phyloP scores from a whole-genome alignment of 2,329 filamentous ascomycete species.

The Huntiella abstrusa region DNA sequence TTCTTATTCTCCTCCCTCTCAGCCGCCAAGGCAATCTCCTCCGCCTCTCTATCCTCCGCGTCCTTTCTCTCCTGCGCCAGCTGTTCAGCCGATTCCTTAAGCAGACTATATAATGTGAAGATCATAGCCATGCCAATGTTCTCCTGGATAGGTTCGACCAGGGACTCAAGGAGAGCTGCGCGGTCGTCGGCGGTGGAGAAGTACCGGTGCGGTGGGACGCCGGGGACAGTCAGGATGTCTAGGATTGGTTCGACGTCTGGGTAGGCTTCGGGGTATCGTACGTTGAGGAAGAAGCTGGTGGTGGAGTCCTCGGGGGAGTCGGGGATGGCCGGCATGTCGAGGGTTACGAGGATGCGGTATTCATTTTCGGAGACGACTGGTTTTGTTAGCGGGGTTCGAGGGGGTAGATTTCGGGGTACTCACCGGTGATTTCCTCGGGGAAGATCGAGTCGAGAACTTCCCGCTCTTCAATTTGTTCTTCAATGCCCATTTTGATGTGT shows the following conservation, averaged over 20 bases:
- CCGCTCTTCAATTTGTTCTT: slow-evolving; percentile 89
- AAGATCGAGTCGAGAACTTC: slow-evolving; percentile 98
- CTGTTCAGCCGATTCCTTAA: slow-evolving; percentile 83
- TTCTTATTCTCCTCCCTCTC: slow-evolving; percentile 93
- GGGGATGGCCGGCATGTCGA: slow-evolving; percentile 56
- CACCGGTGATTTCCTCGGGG: slow-evolving; percentile 88
- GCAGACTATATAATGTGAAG: slow-evolving; percentile 68
- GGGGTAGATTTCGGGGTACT: slow-evolving; percentile 9
- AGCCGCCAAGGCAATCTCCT: slow-evolving; percentile 35
- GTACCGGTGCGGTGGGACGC: slow-evolving; percentile 46
- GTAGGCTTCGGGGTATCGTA: slow-evolving; percentile 79
- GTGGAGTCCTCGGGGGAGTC: slow-evolving; percentile 45
- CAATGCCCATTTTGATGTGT: slow-evolving; percentile 36
- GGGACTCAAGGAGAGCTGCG: slow-evolving; percentile 46
- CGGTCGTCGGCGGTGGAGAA: slow-evolving; percentile 73
- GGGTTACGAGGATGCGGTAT: slow-evolving; percentile 67
- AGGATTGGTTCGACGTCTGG: slow-evolving; percentile 73
- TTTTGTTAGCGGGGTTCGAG: background rate
- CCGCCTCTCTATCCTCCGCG: slow-evolving; percentile 36
- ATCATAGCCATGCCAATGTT: slow-evolving; percentile 96
- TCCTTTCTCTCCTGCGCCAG: slow-evolving; percentile 58
- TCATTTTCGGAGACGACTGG: slow-evolving; percentile 77
- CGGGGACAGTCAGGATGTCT: slow-evolving; percentile 57
- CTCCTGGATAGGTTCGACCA: slow-evolving; percentile 66
- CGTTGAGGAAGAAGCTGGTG: slow-evolving; percentile 52